These are phyloP conservation scores for Euclidium syriacum DNA, from an alignment of 345 rosid genomes.

Conservation along the genomic window DNA sequence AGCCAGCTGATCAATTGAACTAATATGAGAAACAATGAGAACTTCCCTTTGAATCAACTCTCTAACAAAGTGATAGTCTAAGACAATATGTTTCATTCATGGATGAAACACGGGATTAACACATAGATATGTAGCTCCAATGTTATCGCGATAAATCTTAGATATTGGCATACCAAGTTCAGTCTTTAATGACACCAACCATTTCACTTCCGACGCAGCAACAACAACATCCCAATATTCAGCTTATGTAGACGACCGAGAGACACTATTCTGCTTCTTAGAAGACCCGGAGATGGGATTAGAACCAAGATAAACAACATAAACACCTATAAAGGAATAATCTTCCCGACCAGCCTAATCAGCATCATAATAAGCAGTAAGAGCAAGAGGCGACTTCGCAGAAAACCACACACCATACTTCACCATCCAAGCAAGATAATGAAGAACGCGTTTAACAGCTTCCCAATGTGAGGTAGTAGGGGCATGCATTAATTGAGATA, in stretches of 20 bases:
- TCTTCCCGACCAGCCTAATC: not conserved
- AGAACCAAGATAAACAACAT: not conserved
- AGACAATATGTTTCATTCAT: not conserved
- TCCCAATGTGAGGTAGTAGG: not conserved
- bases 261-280: not conserved
- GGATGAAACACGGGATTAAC: not conserved
- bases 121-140: not conserved
- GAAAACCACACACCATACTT: not conserved
- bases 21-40: too few species aligned
- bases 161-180: not conserved
- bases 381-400: not conserved
- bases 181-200: not conserved
- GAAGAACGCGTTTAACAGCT: not conserved
- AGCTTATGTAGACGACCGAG: not conserved
- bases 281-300: not conserved
- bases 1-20: too few species aligned
- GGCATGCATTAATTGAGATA: not conserved
- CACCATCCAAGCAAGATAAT: not conserved
- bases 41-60: too few species aligned
- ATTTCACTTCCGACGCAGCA: not conserved
- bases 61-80: not conserved
- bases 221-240: not conserved
- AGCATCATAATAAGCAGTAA: not conserved
- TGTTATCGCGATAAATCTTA: not conserved
- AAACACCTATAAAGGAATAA: not conserved